These are phyloP conservation scores for Linnemannia exigua DNA, from an alignment of 192 early-diverging fungal genomes.

Conservation along the genomic window DNA sequence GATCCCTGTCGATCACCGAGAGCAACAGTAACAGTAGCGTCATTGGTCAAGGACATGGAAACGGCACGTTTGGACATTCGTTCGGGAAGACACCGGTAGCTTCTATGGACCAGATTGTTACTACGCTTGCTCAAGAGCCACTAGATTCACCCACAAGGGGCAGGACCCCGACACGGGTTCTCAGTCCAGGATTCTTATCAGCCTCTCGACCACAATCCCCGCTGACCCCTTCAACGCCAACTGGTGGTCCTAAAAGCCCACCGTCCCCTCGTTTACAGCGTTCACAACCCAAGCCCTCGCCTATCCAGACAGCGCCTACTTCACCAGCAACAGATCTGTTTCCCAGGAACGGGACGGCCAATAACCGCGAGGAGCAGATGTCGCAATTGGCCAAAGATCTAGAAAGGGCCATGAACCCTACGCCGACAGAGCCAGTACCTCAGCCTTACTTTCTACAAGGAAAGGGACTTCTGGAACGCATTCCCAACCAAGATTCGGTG, in stretches of 20 bases:
- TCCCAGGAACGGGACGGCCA: background rate
- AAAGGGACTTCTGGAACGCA: conserved; percentile 27
- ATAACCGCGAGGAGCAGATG: conserved; percentile 18
- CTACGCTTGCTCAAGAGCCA: background rate
- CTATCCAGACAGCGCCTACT: conserved; percentile 23
- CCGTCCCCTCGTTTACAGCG: conserved; percentile 24
- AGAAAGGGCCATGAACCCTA: conserved; percentile 50
- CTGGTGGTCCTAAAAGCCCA: conserved; percentile 13
- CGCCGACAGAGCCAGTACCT: conserved; percentile 39
- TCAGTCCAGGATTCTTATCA: background rate
- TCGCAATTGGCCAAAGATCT: conserved; percentile 42
- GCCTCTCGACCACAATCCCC: conserved; percentile 21
- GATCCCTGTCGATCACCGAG: background rate
- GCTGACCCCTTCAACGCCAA: background rate
- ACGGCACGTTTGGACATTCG: background rate
- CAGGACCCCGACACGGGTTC: background rate
- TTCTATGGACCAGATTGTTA: background rate
- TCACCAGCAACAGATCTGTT: background rate
- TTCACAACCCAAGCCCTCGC: conserved; percentile 32
- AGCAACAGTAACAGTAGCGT: background rate
- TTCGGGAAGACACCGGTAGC: background rate
- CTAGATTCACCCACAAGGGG: background rate
- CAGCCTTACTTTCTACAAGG: conserved; percentile 47
- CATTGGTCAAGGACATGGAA: background rate
- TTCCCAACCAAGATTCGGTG: conserved; percentile 42